These are phyloP conservation scores for Tremella yokohamensis DNA, from an alignment of 768 basidiomycete species.

Conservation along the genomic window DNA sequence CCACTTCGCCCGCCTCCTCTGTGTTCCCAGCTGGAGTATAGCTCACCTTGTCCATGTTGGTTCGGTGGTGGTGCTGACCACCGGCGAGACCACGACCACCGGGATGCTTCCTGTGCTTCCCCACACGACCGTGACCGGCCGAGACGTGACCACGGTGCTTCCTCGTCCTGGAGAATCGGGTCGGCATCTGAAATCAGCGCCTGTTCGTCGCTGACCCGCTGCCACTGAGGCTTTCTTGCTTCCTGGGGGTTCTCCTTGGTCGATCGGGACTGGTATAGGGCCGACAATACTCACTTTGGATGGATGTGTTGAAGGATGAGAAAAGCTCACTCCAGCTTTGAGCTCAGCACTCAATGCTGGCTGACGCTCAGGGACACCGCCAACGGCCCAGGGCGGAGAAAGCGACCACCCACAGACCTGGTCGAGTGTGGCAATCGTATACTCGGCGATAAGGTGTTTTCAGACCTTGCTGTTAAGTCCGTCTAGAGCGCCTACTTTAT, in stretches of 20 bases:
- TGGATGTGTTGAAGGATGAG: constrained; percentile 18
- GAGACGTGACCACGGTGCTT: constrained; percentile 99
- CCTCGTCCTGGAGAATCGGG: constrained; percentile 92
- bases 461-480: not conserved
- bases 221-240: no score
- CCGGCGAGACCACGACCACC: constrained; percentile 99
- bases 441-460: not conserved
- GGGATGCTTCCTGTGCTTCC: constrained; percentile 99
- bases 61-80: constrained; percentile 99
- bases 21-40: not conserved
- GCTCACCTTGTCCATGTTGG: constrained; percentile 81
- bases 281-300: constrained; percentile 21
- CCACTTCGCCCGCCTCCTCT: no score
- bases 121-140: constrained; percentile 99
- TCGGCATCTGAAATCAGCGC: constrained; percentile 66
- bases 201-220: no score
- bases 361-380: no score
- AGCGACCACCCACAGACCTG: no score
- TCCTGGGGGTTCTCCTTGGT: no score
- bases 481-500: not conserved
- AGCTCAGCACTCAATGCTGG: not conserved
- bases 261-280: not conserved
- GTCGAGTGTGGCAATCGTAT: not conserved
- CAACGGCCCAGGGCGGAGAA: no score
- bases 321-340: constrained; percentile 1